These are phyloP conservation scores for Massospora cicadina DNA, from an alignment of 371 early-diverging fungal genomes.

Conservation along the genomic window DNA sequence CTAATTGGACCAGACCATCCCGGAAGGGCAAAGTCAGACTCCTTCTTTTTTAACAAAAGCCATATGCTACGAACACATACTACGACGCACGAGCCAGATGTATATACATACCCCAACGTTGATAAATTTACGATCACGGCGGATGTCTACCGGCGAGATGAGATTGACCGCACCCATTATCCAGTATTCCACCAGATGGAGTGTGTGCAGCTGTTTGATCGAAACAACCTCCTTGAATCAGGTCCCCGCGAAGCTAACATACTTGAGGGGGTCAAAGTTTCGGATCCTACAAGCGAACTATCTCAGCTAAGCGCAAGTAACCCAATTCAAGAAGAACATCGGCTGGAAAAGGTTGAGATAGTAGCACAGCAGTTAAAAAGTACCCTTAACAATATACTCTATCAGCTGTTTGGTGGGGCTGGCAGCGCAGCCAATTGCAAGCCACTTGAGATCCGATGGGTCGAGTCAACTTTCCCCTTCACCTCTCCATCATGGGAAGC, in stretches of 20 bases:
- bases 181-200: conserved; percentile 98
- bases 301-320: conserved; percentile 14
- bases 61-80: conserved; percentile 83
- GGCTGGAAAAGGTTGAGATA: conserved; percentile 26
- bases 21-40: conserved; percentile 63
- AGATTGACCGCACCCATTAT: conserved; percentile 88
- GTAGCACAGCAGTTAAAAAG: conserved; percentile 53
- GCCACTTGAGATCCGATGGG: conserved; percentile 81
- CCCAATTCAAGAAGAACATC: conserved; percentile 35
- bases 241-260: neutral
- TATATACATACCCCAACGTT: conserved; percentile 23
- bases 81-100: conserved; percentile 80
- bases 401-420: conserved; percentile 38
- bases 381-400: conserved; percentile 61
- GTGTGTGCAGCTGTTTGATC: conserved; percentile 43
- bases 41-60: conserved; percentile 75
- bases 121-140: conserved; percentile 66
- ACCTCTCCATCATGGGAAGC: conserved; percentile 93
- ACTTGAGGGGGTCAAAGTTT: neutral
- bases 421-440: conserved; percentile 20
- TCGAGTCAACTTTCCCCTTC: conserved; percentile 89
- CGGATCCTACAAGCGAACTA: conserved; percentile 4
- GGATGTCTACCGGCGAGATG: conserved; percentile 95
- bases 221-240: neutral
- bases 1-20: conserved; percentile 69